Base-by-base conservation (phyloP, 139 green algal species). In the Micractinium conductrix region DNA sequence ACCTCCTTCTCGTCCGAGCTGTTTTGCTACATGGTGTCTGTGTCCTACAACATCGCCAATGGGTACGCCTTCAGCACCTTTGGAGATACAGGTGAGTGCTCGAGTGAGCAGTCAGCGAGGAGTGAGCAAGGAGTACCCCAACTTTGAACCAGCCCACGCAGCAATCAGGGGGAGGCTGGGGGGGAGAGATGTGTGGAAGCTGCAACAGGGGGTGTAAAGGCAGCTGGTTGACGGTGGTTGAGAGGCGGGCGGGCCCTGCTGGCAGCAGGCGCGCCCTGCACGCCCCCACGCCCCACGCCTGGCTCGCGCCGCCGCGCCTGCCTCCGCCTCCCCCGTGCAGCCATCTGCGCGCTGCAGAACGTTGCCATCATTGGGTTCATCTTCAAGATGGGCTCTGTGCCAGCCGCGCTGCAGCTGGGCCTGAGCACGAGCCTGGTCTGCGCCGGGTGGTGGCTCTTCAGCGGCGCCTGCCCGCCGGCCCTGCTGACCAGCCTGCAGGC, bases 291-390 rank as follows among this genome's bases (percentile, higher is more conserved):
- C 63, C 12, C 8, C 28, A 14, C 30, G 4, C 63, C 17, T 71
- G 9, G 14, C 6, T 12, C 4, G 4, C 63, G 63, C 63, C 63
- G 30, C 28, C 22, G 7, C 42, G 63, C 63, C 42, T 58, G 28
- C 37, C 50, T 65, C 21, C 72, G 45, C n/a, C 2, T 17, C 22
- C 44, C 73, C n/a, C 12, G 21, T n/a, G 76, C 76, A 82, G 76
- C 76, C 55, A 88, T 92, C 7, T 95, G 93, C 88, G 94, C 91
- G 89, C 37, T 91, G 40, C 93, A 96, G 70, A 92, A 95, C 79
- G 82, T 92, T 12, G 78, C 92, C 24, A 87, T 95, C 30, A 79
- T 95, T n/a, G 84, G 38, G 33, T 86, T 95, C 40, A 93, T 95
- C 26, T 87, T 92, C 53, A 37, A 67, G n/a, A 87, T 81, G 45